Conservation (phyloP, 2,329 filamentous ascomycete species). For the Beauveria sp. region DNA sequence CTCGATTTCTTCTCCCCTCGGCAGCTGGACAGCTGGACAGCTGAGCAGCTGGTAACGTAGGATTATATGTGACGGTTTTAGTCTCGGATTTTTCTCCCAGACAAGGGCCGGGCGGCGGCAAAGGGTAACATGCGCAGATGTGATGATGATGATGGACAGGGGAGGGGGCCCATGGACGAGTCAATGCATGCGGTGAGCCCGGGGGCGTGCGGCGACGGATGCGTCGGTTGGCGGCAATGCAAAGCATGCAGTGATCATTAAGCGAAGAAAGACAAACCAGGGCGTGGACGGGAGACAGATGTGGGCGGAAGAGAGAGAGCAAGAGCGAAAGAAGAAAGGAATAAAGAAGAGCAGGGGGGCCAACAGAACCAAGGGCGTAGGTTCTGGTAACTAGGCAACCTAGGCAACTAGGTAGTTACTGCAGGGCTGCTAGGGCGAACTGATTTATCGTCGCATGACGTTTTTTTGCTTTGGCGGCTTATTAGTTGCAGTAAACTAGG, state of each 20-base stretch:
- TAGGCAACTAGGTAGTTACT: background rate
- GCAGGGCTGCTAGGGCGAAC: constrained; percentile 7
- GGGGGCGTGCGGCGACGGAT: background rate
- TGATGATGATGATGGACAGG: too few species aligned
- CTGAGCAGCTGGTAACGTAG: too few species aligned
- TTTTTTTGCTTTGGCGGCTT: background rate
- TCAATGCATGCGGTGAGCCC: background rate
- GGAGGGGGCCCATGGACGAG: too few species aligned
- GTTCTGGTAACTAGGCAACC: too few species aligned
- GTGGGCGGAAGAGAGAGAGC: background rate
- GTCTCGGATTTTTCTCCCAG: too few species aligned
- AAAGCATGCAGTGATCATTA: background rate
- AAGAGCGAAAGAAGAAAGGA: background rate
- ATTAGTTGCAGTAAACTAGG: background rate
- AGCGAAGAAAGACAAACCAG: background rate
- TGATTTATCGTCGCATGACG: background rate
- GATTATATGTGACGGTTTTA: too few species aligned
- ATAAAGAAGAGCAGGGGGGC: background rate
- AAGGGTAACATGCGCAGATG: too few species aligned
- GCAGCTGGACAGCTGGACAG: too few species aligned
- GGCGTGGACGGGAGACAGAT: background rate
- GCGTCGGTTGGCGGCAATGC: background rate
- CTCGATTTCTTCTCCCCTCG: background rate
- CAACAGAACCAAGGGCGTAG: background rate
- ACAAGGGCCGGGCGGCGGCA: too few species aligned